phyloP scores from a whole-genome alignment of 805 yeast genomes.

The Teunomyces atbi region DNA sequence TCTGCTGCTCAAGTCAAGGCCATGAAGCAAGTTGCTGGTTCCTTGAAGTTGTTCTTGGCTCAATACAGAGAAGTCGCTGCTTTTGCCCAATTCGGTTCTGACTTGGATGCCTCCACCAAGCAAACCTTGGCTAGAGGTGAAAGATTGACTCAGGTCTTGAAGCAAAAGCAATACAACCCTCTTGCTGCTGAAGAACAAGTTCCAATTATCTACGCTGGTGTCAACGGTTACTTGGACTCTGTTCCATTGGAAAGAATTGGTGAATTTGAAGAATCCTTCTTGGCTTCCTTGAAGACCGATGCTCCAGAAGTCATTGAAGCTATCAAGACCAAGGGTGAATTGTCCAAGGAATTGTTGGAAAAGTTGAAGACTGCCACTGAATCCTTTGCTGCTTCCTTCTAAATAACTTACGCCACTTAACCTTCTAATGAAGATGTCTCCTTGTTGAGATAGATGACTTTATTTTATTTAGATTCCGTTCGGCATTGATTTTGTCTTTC shows the following conservation, averaged over 20 bases:
- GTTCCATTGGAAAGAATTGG: constrained; percentile 82
- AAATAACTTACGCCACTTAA: constrained; percentile 17
- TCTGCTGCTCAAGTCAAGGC: constrained; percentile 99
- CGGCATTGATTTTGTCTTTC: constrained; percentile 10
- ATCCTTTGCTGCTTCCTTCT: constrained; percentile 88
- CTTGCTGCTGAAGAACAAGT: constrained; percentile 99
- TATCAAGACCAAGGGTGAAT: constrained; percentile 86
- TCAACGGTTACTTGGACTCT: constrained; percentile 95
- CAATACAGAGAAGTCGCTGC: constrained; percentile 99
- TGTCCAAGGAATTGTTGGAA: constrained; percentile 81
- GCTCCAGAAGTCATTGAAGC: constrained; percentile 80
- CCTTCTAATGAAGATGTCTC: constrained; percentile 5
- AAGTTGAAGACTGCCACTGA: constrained; percentile 89
- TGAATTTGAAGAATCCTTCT: constrained; percentile 90
- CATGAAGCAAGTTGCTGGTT: constrained; percentile 99
- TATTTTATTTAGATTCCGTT: constrained; percentile 10
- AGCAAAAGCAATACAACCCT: constrained; percentile 97
- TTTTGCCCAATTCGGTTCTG: constrained; percentile 99
- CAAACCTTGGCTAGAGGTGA: constrained; percentile 99
- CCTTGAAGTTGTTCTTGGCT: constrained; percentile 99
- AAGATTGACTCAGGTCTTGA: constrained; percentile 97
- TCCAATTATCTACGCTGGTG: constrained; percentile 99
- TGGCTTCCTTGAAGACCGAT: constrained; percentile 87
- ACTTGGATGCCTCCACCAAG: constrained; percentile 99
- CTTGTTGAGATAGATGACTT: constrained; percentile 8